Evolutionary conservation across 2,329 filamentous ascomycete species (phyloP).

Genomic region (Zasmidium angulare): DNA sequence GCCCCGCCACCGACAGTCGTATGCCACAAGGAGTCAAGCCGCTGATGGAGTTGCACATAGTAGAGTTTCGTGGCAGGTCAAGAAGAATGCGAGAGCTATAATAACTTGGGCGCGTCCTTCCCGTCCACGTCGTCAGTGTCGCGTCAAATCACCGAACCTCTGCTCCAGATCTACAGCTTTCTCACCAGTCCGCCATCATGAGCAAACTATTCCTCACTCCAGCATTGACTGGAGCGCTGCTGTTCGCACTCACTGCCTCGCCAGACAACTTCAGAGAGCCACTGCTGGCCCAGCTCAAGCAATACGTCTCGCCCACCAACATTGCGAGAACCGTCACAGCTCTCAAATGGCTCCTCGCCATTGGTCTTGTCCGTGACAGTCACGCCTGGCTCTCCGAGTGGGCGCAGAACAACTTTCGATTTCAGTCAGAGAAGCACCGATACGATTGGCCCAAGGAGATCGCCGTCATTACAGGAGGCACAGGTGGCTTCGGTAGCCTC

Average conservation of each 20-base stretch:
- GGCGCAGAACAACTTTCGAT: slow-evolving; percentile 39
- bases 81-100: background rate
- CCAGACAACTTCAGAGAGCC: slow-evolving; percentile 31
- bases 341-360: slow-evolving; percentile 33
- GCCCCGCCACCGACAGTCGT: background rate
- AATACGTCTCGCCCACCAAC: slow-evolving; percentile 29
- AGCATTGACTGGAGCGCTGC: slow-evolving; percentile 30
- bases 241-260: slow-evolving; percentile 29
- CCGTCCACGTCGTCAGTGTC: background rate
- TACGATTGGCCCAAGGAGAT: slow-evolving; percentile 40
- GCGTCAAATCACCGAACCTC: background rate
- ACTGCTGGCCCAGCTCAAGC: slow-evolving; percentile 28
- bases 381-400: slow-evolving; percentile 31
- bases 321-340: slow-evolving; percentile 27
- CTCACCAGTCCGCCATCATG: slow-evolving; percentile 11
- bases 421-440: slow-evolving; percentile 35
- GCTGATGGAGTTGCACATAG: background rate
- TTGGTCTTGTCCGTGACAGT: slow-evolving; percentile 32
- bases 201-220: slow-evolving; percentile 25
- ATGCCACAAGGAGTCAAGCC: background rate
- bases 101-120: background rate
- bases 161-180: too few species aligned
- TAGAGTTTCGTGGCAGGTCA: background rate
- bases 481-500: slow-evolving; percentile 39
- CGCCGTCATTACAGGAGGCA: slow-evolving; percentile 37